phyloP scores from a whole-genome alignment of 345 rosid species.

The Melaleuca alternifolia region DNA sequence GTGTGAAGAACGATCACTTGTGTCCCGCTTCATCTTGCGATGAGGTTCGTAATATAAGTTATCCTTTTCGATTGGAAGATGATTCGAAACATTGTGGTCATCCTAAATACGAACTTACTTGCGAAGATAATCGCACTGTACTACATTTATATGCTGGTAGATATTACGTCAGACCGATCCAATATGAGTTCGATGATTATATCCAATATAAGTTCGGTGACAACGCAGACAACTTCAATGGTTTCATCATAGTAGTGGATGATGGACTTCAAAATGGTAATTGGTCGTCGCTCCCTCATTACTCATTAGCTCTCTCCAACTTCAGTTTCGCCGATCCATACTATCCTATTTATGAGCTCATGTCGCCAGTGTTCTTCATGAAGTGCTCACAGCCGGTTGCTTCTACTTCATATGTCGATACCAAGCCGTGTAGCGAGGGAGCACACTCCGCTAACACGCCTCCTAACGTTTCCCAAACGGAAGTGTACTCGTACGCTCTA shows the following conservation, averaged over 20 bases:
- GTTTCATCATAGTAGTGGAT: not conserved
- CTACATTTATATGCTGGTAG: accelerated
- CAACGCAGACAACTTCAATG: not conserved
- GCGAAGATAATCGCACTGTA: accelerated
- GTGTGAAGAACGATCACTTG: not conserved
- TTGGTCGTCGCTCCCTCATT: not conserved
- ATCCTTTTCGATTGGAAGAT: accelerated
- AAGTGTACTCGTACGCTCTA: no score
- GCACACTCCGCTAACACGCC: no score
- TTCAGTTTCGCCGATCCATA: not conserved
- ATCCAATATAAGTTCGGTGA: no score
- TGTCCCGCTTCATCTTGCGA: accelerated
- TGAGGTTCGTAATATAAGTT: not conserved
- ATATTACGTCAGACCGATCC: not conserved
- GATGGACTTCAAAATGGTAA: not conserved
- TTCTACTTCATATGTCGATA: accelerated
- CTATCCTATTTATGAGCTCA: no score
- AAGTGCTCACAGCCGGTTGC: not conserved
- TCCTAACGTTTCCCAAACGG: no score
- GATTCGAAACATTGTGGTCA: accelerated
- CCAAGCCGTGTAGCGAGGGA: no score
- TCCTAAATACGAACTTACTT: not conserved
- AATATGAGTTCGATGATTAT: accelerated
- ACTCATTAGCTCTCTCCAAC: not conserved
- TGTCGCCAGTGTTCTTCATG: not conserved